These are phyloP conservation scores for Hapsidospora chrysogenum DNA, from an alignment of 495 filamentous ascomycete genomes.

Conservation along the genomic window DNA sequence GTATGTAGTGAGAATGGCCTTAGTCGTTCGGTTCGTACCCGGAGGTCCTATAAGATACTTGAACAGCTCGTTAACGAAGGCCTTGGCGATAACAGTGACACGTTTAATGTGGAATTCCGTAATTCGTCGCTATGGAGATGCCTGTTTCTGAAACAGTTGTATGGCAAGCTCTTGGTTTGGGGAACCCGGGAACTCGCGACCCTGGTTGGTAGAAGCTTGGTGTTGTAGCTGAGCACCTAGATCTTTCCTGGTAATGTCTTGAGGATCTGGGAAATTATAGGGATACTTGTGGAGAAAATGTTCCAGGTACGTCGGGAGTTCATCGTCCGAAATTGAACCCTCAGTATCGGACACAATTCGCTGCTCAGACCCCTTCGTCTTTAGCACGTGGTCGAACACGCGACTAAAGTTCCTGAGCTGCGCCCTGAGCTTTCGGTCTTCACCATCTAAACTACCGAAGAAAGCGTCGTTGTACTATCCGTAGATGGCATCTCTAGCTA, in stretches of 20 bases:
- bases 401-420: conserved; percentile 8
- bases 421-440: conserved; percentile 9
- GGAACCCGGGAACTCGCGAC: conserved; percentile 9
- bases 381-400: conserved; percentile 8
- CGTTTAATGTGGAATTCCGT: conserved; percentile 6
- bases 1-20: conserved; percentile 10
- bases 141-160: conserved; percentile 10
- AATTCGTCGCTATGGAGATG: conserved; percentile 8
- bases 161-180: conserved; percentile 7
- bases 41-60: conserved; percentile 5
- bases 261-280: conserved; percentile 10
- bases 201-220: conserved; percentile 8
- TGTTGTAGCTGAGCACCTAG: conserved; percentile 6
- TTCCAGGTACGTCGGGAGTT: conserved; percentile 7
- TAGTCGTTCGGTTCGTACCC: conserved; percentile 4
- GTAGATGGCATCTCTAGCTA: conserved; percentile 13
- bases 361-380: conserved; percentile 7
- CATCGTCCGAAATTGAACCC: not conserved
- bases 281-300: conserved; percentile 2
- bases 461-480: conserved; percentile 16
- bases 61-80: conserved; percentile 9
- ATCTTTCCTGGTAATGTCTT: not conserved
- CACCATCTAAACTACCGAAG: conserved; percentile 8
- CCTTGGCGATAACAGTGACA: conserved; percentile 2
- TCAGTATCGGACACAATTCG: conserved; percentile 7